phyloP scores from a whole-genome alignment of 345 rosid species.

The Cardamine occulta region DNA sequence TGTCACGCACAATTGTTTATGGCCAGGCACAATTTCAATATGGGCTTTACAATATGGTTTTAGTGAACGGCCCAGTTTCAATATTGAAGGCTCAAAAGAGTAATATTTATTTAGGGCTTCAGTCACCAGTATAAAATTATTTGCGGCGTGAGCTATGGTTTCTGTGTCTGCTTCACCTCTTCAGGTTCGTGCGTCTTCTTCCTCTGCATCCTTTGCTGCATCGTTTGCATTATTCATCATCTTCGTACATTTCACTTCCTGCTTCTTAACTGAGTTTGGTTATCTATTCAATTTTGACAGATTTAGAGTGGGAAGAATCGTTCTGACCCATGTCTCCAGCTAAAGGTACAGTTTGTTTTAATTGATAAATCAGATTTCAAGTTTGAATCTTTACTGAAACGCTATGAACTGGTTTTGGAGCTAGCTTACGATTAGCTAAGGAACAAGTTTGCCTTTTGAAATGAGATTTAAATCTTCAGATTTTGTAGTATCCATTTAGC shows the following conservation, averaged over 20 bases:
- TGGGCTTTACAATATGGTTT: not conserved
- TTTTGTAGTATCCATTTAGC: not conserved
- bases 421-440: not conserved
- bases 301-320: conserved; percentile 30
- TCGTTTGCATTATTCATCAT: not conserved
- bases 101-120: conserved; percentile 28
- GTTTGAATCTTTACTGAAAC: not conserved
- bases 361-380: no score
- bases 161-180: conserved; percentile 23
- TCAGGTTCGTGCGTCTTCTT: conserved; percentile 24
- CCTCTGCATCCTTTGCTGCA: not conserved
- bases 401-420: not conserved
- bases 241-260: conserved; percentile 14
- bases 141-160: conserved; percentile 23
- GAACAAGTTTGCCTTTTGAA: not conserved
- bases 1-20: not conserved
- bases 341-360: conserved; percentile 36
- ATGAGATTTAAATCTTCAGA: not conserved
- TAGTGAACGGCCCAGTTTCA: not conserved
- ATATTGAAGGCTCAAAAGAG: conserved; percentile 11
- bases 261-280: not conserved
- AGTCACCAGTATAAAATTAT: not conserved
- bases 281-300: conserved; percentile 14
- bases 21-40: not conserved
- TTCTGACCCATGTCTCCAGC: conserved; percentile 43